Evolutionary conservation across 352 stramenopile species (phyloP), one percentile per base, ranked within the genome.

Genomic region (Thalassiosira ordinaria): DNA sequence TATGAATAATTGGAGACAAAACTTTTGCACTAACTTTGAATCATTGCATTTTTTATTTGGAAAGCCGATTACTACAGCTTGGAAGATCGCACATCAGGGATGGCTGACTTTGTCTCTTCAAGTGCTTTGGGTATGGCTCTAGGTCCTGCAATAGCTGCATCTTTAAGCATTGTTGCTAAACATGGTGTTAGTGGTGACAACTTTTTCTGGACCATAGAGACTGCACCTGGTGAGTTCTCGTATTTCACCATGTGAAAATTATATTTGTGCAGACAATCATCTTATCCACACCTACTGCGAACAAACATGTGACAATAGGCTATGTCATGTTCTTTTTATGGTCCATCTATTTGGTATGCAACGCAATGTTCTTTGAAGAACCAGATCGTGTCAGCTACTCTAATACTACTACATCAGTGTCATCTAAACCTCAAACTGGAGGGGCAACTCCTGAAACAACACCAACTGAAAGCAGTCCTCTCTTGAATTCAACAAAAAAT

Each of bases 81-180:
- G 5, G 89, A 97, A 56, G 95, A 97, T 55, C 92, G 95, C 22
- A 98, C 96, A 6, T 91, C 96, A 57, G 95, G 94, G 16, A 97
- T 95, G 16, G 95, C 95, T 1, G 60, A 96, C 60, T 98, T 98
- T 91, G 96, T 98, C 56, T 97, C 95, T 0, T 94, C 85, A 78
- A 78, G 89, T 65, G 94, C 95, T 14, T 85, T 97, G 3, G 96
- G 94, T 5, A 97, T 97, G 93, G 94, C 94, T 33, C 92, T 92
- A 41, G 95, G 95, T 8, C 95, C 95, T 11, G 94, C 46, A n/a
- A 52, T 88, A 11, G 77, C 82, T 51, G 72, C 71, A 69, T 70
- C 71, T 31, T 71, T 85, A n/a, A 78, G 62, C 18, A 31, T 75
- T 20, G 41, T 86, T 37, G 55, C 72, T 51, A 55, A 57, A 46